Percentiles rank a stretch among this genome's conserved stretches.
These are phyloP conservation scores for Pholiota conissans DNA, from an alignment of 768 basidiomycete species.

Conservation along the genomic window DNA sequence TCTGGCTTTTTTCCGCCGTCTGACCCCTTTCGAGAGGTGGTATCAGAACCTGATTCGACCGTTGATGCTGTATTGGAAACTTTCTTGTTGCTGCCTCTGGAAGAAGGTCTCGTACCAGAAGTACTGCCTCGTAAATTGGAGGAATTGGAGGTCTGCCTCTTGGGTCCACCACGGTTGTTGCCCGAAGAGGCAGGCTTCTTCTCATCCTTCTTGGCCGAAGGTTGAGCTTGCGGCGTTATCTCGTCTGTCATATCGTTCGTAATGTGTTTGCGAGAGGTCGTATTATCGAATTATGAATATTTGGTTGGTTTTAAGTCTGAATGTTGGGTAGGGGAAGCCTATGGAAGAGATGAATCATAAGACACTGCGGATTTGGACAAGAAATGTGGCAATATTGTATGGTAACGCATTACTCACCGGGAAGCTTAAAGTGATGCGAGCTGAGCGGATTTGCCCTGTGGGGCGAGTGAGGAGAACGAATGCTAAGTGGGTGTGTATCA, in stretches of 20 bases:
- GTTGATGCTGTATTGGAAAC: constrained; percentile 37
- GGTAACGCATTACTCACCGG: constrained; percentile 36
- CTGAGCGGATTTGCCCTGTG: constrained; percentile 83
- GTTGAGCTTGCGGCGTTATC: constrained; percentile 57
- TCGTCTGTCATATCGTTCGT: constrained; percentile 92
- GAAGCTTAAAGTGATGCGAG: constrained; percentile 39
- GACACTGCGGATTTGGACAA: constrained; percentile 9
- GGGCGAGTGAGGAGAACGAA: constrained; percentile 80
- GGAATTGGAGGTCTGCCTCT: constrained; percentile 56
- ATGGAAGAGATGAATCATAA: constrained; percentile 9
- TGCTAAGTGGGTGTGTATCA: constrained; percentile 43
- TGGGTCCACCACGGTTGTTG: constrained; percentile 51
- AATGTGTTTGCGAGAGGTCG: constrained; percentile 46
- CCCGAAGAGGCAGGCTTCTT: constrained; percentile 58
- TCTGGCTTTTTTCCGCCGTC: constrained; percentile 59
- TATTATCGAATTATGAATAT: constrained; percentile 50
- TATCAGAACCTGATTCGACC: constrained; percentile 72
- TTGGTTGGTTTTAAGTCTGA: constrained; percentile 32
- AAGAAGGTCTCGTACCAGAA: constrained; percentile 56
- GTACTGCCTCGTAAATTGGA: constrained; percentile 43
- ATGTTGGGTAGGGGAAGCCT: constrained; percentile 8
- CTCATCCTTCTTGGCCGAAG: constrained; percentile 68
- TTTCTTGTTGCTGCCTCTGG: constrained; percentile 69
- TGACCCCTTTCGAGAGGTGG: constrained; percentile 57
- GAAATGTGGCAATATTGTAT: constrained; percentile 1